Conservation (phyloP, 495 filamentous ascomycete species). For the Bathelium albidoporum region DNA sequence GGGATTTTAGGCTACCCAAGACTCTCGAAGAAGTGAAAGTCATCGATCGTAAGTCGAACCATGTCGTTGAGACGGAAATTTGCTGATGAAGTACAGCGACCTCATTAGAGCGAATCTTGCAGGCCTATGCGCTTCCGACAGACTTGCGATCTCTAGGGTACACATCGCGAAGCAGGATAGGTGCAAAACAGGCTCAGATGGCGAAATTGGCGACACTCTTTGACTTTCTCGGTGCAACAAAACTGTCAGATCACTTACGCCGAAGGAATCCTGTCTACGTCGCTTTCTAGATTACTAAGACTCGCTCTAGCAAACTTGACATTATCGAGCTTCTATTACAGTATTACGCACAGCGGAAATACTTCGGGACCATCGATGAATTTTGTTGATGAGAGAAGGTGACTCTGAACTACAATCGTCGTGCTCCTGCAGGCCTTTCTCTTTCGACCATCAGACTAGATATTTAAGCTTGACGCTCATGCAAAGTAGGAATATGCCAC, state of each 20-base stretch:
- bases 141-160: slow-evolving; percentile 9
- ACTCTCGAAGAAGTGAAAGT: slow-evolving; percentile 25
- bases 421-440: too few relatives aligned
- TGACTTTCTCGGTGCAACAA: slow-evolving; percentile 18
- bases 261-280: neutral
- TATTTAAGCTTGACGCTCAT: too few relatives aligned
- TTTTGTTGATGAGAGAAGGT: too few relatives aligned
- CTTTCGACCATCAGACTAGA: too few relatives aligned
- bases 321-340: neutral
- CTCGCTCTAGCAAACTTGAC: too few relatives aligned
- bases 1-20: slow-evolving; percentile 22
- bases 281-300: neutral
- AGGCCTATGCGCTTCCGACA: slow-evolving; percentile 25
- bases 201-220: slow-evolving; percentile 10
- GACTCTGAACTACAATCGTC: too few relatives aligned
- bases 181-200: slow-evolving; percentile 7
- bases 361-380: neutral
- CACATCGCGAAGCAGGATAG: slow-evolving; percentile 1
- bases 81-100: slow-evolving; percentile 10
- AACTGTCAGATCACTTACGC: slow-evolving; percentile 12
- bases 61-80: neutral
- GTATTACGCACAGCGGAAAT: neutral
- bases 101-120: slow-evolving; percentile 28
- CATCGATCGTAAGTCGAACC: slow-evolving; percentile 19
- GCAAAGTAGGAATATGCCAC: too few relatives aligned